Base-by-base conservation (phyloP, 2,329 filamentous ascomycete genomes). In the Scedosporium dehoogii region DNA sequence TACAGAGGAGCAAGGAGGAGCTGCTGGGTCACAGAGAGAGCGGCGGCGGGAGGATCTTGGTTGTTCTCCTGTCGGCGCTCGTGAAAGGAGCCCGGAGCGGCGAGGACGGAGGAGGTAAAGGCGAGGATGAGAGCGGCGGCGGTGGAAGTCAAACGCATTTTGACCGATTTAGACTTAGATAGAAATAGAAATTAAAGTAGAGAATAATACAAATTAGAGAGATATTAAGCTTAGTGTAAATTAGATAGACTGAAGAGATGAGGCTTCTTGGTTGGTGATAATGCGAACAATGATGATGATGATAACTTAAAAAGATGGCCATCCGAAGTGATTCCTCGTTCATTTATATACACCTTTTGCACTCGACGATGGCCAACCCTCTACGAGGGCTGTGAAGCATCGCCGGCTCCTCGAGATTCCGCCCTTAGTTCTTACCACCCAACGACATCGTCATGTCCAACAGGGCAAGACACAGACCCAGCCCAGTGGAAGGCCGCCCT, bases 61-160 rank as follows among this genome's bases (percentile, higher is more conserved):
- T 58, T 56, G 25, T 59, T 46, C 51, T 65, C 58, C n/a, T 59
- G 23, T 3, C 44, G 59, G 63, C 33, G 44, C 62, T 56, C 5
- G 59, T 59, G 55, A 66, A 62, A 46, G 53, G 60, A 59, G 46
- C 27, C 41, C 44, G 64, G 66, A 44, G 70, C 68, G 62, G 70
- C 69, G 42, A 70, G 63, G 61, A 72, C 67, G 21, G 71, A 58
- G 44, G 75, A 71, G 64, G 73, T 71, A 61, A 74, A 72, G 63
- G 75, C 75, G 72, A 80, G 65, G 66, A 78, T 67, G 69, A 73
- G 69, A 46, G 74, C 68, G 63, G 73, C 67, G 66, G 72, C 66
- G 61, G 71, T 63, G 48, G 71, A 64, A 61, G 67, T 75, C 70
- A 72, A 70, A 55, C 68, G 68, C 75, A 75, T 78, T 23, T 67